phyloP scores from a whole-genome alignment of 768 basidiomycete species.

The Mycena vulgaris region DNA sequence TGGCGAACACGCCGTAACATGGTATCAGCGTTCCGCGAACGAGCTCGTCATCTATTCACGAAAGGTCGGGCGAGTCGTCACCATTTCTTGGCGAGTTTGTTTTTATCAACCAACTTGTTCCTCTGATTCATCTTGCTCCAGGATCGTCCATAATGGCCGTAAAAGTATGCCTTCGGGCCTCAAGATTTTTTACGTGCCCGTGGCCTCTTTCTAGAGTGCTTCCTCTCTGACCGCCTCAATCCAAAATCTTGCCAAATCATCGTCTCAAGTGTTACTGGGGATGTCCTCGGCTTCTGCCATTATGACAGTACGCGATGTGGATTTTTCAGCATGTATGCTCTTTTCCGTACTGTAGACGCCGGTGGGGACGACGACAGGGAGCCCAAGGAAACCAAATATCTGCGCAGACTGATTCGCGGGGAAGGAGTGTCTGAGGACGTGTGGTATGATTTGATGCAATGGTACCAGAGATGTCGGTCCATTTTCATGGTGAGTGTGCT shows the following conservation, averaged over 20 bases:
- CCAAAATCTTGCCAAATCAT: constrained; percentile 14
- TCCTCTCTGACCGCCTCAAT: background rate
- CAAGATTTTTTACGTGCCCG: no score
- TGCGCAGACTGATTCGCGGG: background rate
- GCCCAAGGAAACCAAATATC: constrained; percentile 5
- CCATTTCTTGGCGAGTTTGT: background rate
- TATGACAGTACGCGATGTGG: background rate
- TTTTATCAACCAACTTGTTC: background rate
- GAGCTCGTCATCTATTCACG: constrained; percentile 9
- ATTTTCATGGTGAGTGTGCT: background rate
- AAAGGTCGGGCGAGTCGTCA: background rate
- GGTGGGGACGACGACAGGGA: no score
- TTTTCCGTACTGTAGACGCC: background rate
- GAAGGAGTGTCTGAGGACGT: background rate
- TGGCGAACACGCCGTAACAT: background rate
- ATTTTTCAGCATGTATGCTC: constrained; percentile 3
- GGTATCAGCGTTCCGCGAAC: background rate
- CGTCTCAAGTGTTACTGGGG: background rate
- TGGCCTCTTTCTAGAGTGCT: background rate
- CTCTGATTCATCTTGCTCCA: no score
- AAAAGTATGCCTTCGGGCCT: background rate
- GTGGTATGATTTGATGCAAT: background rate
- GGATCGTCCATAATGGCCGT: no score
- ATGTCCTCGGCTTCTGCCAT: constrained; percentile 16
- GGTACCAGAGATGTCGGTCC: background rate